These are phyloP conservation scores for Sporothrix variecibatus DNA, from an alignment of 2,329 filamentous ascomycete genomes.

Conservation along the genomic window DNA sequence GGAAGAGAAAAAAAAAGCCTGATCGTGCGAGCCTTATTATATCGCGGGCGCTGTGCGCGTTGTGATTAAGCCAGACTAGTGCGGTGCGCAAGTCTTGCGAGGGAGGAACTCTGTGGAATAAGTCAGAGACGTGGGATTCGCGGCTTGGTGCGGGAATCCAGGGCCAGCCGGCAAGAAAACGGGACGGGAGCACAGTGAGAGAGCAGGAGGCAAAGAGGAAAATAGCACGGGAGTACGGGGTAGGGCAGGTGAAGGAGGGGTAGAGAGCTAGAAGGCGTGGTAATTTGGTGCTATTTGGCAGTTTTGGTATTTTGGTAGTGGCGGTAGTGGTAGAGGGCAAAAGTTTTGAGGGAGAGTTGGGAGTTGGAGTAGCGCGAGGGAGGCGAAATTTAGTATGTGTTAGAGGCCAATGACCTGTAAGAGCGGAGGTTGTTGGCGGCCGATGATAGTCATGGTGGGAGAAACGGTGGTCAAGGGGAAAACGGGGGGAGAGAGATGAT, in stretches of 20 bases:
- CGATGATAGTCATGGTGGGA: conserved; percentile 28
- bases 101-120: not conserved
- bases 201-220: conserved; percentile 21
- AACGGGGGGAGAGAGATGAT: not conserved
- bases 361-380: conserved; percentile 16
- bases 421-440: conserved; percentile 22
- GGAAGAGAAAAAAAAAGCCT: not conserved
- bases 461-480: not conserved
- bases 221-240: not conserved
- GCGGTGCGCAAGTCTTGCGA: not conserved
- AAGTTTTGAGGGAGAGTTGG: not conserved
- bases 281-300: not conserved
- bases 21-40: conserved; percentile 18
- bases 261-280: not conserved
- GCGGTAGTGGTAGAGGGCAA: not conserved
- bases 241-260: conserved; percentile 17
- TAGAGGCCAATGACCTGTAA: conserved; percentile 29
- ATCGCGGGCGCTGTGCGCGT: not conserved
- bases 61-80: conserved; percentile 1
- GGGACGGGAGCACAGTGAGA: conserved; percentile 3
- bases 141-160: conserved; percentile 19
- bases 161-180: conserved; percentile 13
- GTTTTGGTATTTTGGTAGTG: not conserved
- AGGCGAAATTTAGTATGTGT: conserved; percentile 17
- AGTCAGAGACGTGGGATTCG: conserved; percentile 14